phyloP scores from a whole-genome alignment of 148 eudicot genomes.

The Chenopodium suecicum region DNA sequence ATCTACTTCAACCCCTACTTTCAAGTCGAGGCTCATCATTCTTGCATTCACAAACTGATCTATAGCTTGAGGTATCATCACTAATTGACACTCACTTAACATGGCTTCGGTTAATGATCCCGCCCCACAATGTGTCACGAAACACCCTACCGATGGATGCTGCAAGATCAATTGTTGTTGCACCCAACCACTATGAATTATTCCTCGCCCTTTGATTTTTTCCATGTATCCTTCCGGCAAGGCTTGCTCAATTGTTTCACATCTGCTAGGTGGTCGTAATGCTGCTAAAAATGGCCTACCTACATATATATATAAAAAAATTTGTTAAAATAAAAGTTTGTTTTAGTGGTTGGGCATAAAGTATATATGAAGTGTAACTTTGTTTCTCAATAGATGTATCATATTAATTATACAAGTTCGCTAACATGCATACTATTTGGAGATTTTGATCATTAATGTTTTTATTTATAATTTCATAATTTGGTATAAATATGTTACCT shows the following conservation, averaged over 20 bases:
- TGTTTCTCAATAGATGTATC: background rate
- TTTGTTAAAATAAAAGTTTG: background rate
- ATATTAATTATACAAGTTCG: no score
- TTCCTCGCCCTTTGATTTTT: constrained; percentile 37
- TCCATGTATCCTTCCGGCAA: constrained; percentile 42
- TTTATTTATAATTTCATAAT: no score
- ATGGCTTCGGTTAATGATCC: constrained; percentile 27
- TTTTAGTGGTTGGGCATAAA: background rate
- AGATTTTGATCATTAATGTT: no score
- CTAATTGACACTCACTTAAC: constrained; percentile 44
- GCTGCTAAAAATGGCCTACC: constrained; percentile 42
- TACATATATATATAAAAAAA: no score
- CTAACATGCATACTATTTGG: no score
- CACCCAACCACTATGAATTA: constrained; percentile 47
- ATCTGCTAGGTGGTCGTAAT: constrained; percentile 26
- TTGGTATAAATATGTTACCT: no score
- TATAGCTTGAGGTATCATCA: constrained; percentile 31
- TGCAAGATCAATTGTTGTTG: constrained; percentile 36
- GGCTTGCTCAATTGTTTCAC: constrained; percentile 30
- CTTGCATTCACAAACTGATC: constrained; percentile 43
- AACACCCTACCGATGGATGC: constrained; percentile 28
- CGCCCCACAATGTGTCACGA: constrained; percentile 22
- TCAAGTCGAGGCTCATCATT: constrained; percentile 26
- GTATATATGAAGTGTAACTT: background rate
- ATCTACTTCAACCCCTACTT: constrained; percentile 23